phyloP scores from a whole-genome alignment of 371 early-diverging fungal genomes.

The Mortierella sp. region DNA sequence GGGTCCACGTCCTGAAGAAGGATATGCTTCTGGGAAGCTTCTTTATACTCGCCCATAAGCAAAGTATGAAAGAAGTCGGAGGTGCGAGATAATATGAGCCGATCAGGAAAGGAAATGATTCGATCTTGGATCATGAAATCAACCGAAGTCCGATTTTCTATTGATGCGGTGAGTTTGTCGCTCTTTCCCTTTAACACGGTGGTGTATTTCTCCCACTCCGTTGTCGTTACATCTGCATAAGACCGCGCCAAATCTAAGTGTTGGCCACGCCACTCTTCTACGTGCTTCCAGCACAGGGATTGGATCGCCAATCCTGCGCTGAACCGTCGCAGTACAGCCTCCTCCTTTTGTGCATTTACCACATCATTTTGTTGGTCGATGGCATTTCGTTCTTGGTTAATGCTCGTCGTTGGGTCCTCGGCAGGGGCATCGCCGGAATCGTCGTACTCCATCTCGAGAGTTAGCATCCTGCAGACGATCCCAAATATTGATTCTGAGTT shows the following conservation, averaged over 20 bases:
- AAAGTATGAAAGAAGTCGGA: slow-evolving; percentile 32
- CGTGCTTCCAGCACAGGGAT: slow-evolving; percentile 29
- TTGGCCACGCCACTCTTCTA: slow-evolving; percentile 22
- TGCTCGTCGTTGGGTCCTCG: not conserved
- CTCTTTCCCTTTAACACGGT: not conserved
- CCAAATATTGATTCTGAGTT: slow-evolving; percentile 31
- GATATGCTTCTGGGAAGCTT: slow-evolving; percentile 31
- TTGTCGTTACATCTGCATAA: slow-evolving; percentile 11
- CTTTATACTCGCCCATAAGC: slow-evolving; percentile 24
- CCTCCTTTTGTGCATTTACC: slow-evolving; percentile 14
- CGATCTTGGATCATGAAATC: slow-evolving; percentile 35
- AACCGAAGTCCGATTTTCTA: not conserved
- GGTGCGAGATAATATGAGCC: slow-evolving; percentile 17
- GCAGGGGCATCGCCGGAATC: not conserved
- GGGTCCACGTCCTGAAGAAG: slow-evolving; percentile 30
- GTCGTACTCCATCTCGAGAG: slow-evolving; percentile 46
- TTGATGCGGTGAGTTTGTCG: not conserved
- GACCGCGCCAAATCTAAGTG: slow-evolving; percentile 9
- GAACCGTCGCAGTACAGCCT: slow-evolving; percentile 29
- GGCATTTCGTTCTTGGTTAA: not conserved
- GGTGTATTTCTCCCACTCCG: slow-evolving; percentile 26
- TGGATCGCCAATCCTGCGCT: slow-evolving; percentile 49
- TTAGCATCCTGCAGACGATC: slow-evolving; percentile 41
- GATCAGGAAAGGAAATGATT: slow-evolving; percentile 25
- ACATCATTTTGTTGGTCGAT: not conserved